Conservation (phyloP, 2,329 filamentous ascomycete genomes). For the Madurella mycetomatis region DNA sequence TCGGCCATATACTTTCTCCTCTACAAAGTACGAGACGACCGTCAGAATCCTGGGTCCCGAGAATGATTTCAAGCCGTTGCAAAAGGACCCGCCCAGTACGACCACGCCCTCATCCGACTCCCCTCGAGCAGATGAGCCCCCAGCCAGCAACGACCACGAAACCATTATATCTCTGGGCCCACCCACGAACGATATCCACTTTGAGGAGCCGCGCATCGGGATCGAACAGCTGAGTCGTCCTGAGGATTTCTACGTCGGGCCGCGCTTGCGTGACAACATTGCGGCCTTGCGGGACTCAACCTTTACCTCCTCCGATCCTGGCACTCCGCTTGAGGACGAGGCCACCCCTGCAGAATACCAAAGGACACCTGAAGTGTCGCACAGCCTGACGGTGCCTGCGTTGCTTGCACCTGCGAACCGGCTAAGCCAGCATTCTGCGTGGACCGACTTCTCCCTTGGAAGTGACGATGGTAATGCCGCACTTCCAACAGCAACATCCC, state of each 20-base stretch:
- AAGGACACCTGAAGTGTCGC: slow-evolving; percentile 37
- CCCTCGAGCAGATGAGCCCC: slow-evolving; percentile 19
- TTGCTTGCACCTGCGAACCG: slow-evolving; percentile 42
- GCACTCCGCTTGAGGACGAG: slow-evolving; percentile 28
- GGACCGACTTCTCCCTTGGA: slow-evolving; percentile 57
- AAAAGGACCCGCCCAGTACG: slow-evolving; percentile 23
- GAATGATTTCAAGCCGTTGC: slow-evolving; percentile 34
- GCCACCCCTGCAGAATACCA: slow-evolving; percentile 27
- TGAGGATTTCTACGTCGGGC: slow-evolving; percentile 32
- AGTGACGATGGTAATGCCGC: slow-evolving; percentile 41
- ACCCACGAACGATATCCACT: neutral
- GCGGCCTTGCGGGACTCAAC: slow-evolving; percentile 32
- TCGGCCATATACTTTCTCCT: slow-evolving; percentile 35
- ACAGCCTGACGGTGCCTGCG: slow-evolving; percentile 46
- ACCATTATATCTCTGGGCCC: slow-evolving; percentile 11
- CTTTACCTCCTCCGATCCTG: slow-evolving; percentile 30
- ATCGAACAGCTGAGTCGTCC: slow-evolving; percentile 25
- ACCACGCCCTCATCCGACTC: slow-evolving; percentile 17
- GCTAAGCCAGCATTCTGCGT: slow-evolving; percentile 52
- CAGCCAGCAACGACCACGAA: slow-evolving; percentile 7
- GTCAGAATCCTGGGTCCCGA: slow-evolving; percentile 48
- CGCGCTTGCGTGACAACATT: slow-evolving; percentile 32
- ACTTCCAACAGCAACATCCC: slow-evolving; percentile 17
- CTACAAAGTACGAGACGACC: slow-evolving; percentile 39
- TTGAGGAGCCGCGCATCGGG: slow-evolving; percentile 13